Evolutionary conservation across 768 basidiomycete genomes (phyloP), one percentile per base, ranked within the genome.

Genomic region (Hericium alpestre): DNA sequence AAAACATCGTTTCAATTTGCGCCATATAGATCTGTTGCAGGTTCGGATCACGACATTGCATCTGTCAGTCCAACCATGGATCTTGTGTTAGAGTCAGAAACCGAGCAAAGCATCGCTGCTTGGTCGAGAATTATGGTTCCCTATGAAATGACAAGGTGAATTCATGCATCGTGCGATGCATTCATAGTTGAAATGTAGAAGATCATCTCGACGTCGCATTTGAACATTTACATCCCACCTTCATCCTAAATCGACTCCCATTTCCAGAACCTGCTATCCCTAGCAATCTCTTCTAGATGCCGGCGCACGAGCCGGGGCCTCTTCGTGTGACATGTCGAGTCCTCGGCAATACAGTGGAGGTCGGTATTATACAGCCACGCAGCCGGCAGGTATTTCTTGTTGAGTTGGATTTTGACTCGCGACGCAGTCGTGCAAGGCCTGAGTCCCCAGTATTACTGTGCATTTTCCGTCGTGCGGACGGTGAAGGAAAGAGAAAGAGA

Each of bases 91-190:
- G 70, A 4, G 92, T 87, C 4, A 94, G 77, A 60, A 82, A 80
- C 0, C 87, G 79, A 70, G 79, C 93, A 15, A 93, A 94, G 90
- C 92, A 62, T 94, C 92, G 10, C 93, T 92, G 65, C 92, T 93
- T 94, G 57, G 58, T 41, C 13, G 41, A 55, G 10, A 32, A 52
- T n/a, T 10, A 40, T 11, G 12, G 16, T 16, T 16, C n/a, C 10
- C 27, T 22, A 46, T 18, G 2, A 32, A 18, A 18, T 15, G 22
- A 51, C 5, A 32, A 32, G 32, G 4, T 32, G 32, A 32, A 32
- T 32, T 32, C 32, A 32, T 32, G 9, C 1, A 32, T 32, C 32
- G 9, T 7, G 6, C 32, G 32, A 9, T 50, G 27, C 32, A 32
- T 32, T 32, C 6, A 39, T 55, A 53, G 82, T 81, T 5, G 85